Evolutionary conservation across 2,329 filamentous ascomycete genomes (phyloP).

Genomic region (Hypoxylon sp.): DNA sequence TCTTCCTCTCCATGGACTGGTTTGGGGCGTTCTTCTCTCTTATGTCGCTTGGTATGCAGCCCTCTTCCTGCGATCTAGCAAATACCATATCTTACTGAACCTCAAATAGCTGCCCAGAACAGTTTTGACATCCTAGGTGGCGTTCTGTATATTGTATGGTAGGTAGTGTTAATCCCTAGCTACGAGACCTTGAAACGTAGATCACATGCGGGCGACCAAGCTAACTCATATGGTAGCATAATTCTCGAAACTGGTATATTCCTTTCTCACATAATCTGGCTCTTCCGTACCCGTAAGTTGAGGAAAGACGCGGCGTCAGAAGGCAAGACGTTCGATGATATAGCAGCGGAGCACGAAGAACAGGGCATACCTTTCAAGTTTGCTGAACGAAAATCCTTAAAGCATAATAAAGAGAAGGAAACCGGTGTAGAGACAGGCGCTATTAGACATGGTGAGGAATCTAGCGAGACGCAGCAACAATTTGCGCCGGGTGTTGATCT

Average conservation of each 20-base stretch:
- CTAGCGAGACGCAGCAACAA: neutral
- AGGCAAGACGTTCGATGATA: slow-evolving; percentile 70
- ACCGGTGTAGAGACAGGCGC: slow-evolving; percentile 39
- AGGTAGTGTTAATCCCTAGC: slow-evolving; percentile 54
- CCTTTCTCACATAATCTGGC: slow-evolving; percentile 71
- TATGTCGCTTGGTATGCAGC: slow-evolving; percentile 68
- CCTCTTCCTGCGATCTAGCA: neutral
- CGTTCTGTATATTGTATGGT: slow-evolving; percentile 73
- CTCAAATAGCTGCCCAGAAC: slow-evolving; percentile 66
- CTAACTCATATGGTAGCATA: slow-evolving; percentile 58
- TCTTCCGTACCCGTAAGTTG: slow-evolving; percentile 67
- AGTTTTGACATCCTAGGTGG: slow-evolving; percentile 74
- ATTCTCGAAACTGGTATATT: slow-evolving; percentile 74
- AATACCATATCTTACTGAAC: slow-evolving; percentile 23
- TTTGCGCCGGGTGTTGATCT: neutral
- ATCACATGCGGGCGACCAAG: neutral
- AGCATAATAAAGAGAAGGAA: slow-evolving; percentile 16
- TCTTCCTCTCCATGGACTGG: slow-evolving; percentile 73
- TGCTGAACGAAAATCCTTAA: slow-evolving; percentile 52
- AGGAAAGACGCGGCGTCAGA: slow-evolving; percentile 66
- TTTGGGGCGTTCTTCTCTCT: slow-evolving; percentile 74
- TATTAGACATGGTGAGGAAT: neutral
- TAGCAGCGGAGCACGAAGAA: slow-evolving; percentile 57
- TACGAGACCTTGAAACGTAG: neutral
- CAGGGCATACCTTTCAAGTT: slow-evolving; percentile 56